Evolutionary conservation across 2,329 filamentous ascomycete genomes (phyloP), one percentile per base, ranked within the genome.

Genomic region (Byssochlamys sp.): DNA sequence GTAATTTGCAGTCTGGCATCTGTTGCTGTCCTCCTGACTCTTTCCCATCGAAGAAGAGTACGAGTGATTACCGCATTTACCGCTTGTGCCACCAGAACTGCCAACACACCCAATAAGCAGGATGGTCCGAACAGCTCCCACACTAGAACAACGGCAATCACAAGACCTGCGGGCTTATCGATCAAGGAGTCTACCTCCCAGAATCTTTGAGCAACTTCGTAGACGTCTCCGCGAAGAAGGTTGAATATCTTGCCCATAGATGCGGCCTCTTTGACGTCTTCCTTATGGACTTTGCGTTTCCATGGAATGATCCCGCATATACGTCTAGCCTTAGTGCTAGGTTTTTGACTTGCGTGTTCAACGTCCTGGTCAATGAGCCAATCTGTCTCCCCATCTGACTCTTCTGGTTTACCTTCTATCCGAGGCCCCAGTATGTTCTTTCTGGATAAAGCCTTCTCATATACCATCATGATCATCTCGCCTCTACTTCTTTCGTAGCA

Each of bases 171-270:
- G 0, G 91, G 91, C 60, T 88, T 89, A 2, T 86, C 86, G 48
- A 95, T 76, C 1, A 96, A 76, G n/a, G 79, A 78, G 1, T 88
- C 81, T 55, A 94, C 88, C 59, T 96, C 91, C 91, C 91, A 96
- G 65, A 96, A 94, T 50, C 88, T 62, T 59, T 73, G 71, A 14
- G 70, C 71, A 5, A 73, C 70, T 58, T 73, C 69, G 39, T 75
- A 72, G 9, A 70, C 71, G 60, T 73, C 73, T 5, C 80, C 80
- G 39, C 90, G 85, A 78, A 95, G 88, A 1, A 96, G 74, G 65
- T 95, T 96, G 60, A 96, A 81, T 55, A 96, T 94, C 68, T 95
- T 95, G 6, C 91, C 91, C 73, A 91, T 92, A 0, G 89, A 90
- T 0, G 91, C 90, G 1, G 87, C 82, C 57, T 81, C 76, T 57